phyloP scores from a whole-genome alignment of 305 asterid genomes.

The Fraxinus xanthoxyloides region DNA sequence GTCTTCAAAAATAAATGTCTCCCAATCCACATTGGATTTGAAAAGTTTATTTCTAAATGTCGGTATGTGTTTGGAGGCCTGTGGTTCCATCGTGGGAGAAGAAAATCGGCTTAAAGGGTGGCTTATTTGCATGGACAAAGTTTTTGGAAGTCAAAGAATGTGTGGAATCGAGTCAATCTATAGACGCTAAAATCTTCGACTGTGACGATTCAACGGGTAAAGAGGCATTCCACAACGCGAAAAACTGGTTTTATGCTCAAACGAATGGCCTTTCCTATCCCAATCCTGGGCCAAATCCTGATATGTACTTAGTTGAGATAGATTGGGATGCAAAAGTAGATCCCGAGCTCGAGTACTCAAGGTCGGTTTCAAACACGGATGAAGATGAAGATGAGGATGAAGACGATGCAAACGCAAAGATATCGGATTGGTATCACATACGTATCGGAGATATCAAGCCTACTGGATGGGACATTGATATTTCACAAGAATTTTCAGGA shows the following conservation, averaged over 20 bases:
- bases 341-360: not conserved
- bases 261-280: not conserved
- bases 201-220: constrained; percentile 30
- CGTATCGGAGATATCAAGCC: not conserved
- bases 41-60: not conserved
- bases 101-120: constrained; percentile 23
- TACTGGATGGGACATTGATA: constrained; percentile 27
- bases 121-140: constrained; percentile 22
- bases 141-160: constrained; percentile 21
- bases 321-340: constrained; percentile 1
- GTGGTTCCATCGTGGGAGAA: constrained; percentile 35
- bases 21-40: no score
- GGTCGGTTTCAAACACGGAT: not conserved
- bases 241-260: constrained; percentile 9
- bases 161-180: not conserved
- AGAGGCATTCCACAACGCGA: constrained; percentile 23
- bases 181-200: not conserved
- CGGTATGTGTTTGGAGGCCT: constrained; percentile 20
- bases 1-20: no score
- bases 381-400: constrained; percentile 5
- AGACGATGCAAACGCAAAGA: not conserved
- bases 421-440: not conserved
- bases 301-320: constrained; percentile 26
- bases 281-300: not conserved
- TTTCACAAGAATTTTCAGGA: not conserved